Percentiles rank a stretch among this genome's conserved stretches.
Conservation (phyloP, 495 filamentous ascomycete species). For the Margaritispora aquatica region DNA sequence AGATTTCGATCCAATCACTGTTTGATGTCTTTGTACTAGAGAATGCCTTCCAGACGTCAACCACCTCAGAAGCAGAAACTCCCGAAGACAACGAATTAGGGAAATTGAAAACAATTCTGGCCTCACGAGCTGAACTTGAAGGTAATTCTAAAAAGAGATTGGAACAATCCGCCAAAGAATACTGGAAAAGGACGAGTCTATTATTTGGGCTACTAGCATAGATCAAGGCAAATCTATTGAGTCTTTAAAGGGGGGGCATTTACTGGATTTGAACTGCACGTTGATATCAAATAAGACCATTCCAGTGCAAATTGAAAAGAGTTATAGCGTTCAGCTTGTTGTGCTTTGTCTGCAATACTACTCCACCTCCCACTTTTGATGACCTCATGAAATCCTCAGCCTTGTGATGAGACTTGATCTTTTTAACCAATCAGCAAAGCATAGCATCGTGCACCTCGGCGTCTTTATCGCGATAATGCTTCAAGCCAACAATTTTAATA, state of each 20-base stretch:
- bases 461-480: neutral
- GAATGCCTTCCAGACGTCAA: constrained; percentile 26
- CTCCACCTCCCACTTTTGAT: no score
- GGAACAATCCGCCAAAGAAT: constrained; percentile 55
- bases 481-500: neutral
- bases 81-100: constrained; percentile 32
- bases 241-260: no score
- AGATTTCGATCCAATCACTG: constrained; percentile 56
- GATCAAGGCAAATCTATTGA: no score
- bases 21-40: constrained; percentile 72
- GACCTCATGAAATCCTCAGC: no score
- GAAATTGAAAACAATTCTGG: constrained; percentile 38
- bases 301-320: no score
- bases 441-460: neutral
- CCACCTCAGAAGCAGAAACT: constrained; percentile 4
- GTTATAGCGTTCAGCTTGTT: no score
- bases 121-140: constrained; percentile 39
- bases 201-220: constrained; percentile 50
- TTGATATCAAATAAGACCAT: no score
- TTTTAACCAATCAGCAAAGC: neutral
- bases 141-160: constrained; percentile 38
- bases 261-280: no score
- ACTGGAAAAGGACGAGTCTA: constrained; percentile 74
- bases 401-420: no score
- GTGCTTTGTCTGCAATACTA: no score